Percentiles rank a stretch among this genome's conserved stretches.
Evolutionary conservation across 768 basidiomycete genomes (phyloP).

Genomic region (Rickenella mellea): DNA sequence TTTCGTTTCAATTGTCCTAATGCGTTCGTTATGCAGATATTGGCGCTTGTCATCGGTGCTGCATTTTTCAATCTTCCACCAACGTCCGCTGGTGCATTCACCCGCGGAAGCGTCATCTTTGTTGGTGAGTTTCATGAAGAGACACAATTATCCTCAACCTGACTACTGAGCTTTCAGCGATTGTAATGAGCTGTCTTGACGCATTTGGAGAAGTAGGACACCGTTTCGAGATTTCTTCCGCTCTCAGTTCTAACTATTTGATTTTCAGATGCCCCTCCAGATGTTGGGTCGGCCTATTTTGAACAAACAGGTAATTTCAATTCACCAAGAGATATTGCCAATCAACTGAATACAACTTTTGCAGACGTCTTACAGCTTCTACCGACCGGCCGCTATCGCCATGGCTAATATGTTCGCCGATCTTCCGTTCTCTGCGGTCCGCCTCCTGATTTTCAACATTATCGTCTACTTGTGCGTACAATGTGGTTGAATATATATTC

Average conservation of each 20-base stretch:
- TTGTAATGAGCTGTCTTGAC: slow-evolving; percentile 60
- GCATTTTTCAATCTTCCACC: slow-evolving; percentile 66
- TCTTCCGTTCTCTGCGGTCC: slow-evolving; percentile 54
- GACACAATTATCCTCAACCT: slow-evolving; percentile 15
- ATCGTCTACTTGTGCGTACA: slow-evolving; percentile 45
- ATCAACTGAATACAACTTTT: background rate
- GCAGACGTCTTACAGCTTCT: slow-evolving; percentile 52
- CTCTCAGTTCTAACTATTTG: background rate
- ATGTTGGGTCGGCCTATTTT: slow-evolving; percentile 76
- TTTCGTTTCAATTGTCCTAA: slow-evolving; percentile 6
- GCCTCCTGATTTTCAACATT: slow-evolving; percentile 52
- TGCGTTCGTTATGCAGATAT: slow-evolving; percentile 23
- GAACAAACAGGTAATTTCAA: slow-evolving; percentile 42
- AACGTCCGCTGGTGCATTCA: slow-evolving; percentile 77
- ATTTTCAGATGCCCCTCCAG: slow-evolving; percentile 51
- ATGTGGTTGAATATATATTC: background rate
- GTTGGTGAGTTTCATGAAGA: slow-evolving; percentile 9
- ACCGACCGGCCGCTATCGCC: slow-evolving; percentile 54
- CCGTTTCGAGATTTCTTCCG: slow-evolving; percentile 6
- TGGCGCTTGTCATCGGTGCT: slow-evolving; percentile 63
- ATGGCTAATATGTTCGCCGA: slow-evolving; percentile 62
- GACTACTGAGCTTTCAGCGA: slow-evolving; percentile 28
- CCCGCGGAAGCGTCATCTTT: slow-evolving; percentile 78
- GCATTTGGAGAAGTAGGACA: slow-evolving; percentile 63
- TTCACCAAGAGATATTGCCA: background rate